phyloP scores from a whole-genome alignment of 1,284 basidiomycete species.

The Melampsora abietis-canadensis region DNA sequence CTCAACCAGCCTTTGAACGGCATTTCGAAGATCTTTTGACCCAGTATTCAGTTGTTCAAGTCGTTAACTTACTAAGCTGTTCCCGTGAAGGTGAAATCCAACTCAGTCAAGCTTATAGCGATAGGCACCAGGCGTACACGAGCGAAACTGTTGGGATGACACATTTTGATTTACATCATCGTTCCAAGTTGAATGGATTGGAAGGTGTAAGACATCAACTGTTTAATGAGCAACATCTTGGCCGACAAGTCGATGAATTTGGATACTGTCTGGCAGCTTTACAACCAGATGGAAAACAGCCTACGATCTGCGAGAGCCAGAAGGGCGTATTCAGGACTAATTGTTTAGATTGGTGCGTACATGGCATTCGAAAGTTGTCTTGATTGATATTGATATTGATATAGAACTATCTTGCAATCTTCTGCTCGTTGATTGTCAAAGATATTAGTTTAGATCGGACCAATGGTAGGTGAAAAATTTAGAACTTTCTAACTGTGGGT shows the following conservation, averaged over 20 bases:
- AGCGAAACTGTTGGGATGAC: conserved; percentile 65
- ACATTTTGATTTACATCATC: conserved; percentile 89
- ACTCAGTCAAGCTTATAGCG: conserved; percentile 75
- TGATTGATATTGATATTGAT: conserved; percentile 38
- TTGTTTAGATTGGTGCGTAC: conserved; percentile 81
- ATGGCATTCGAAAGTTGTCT: conserved; percentile 33
- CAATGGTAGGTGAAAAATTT: conserved; percentile 65
- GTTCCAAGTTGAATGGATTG: conserved; percentile 77
- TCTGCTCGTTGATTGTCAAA: conserved; percentile 23
- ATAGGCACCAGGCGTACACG: conserved; percentile 63
- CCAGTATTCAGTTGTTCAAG: conserved; percentile 50
- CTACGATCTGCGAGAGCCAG: conserved; percentile 70
- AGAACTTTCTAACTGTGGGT: background rate
- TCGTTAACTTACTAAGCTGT: conserved; percentile 51
- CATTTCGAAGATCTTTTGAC: conserved; percentile 52
- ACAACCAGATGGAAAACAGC: conserved; percentile 62
- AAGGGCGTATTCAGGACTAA: conserved; percentile 89
- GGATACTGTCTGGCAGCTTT: conserved; percentile 68
- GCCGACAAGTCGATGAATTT: conserved; percentile 70
- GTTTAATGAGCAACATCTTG: conserved; percentile 58
- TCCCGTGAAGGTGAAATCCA: conserved; percentile 75
- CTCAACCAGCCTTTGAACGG: conserved; percentile 51
- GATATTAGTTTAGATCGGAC: conserved; percentile 81
- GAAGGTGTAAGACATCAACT: conserved; percentile 78
- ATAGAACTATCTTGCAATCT: conserved; percentile 29